phyloP scores from a whole-genome alignment of 1,284 basidiomycete genomes.

The Peniophora sp. region DNA sequence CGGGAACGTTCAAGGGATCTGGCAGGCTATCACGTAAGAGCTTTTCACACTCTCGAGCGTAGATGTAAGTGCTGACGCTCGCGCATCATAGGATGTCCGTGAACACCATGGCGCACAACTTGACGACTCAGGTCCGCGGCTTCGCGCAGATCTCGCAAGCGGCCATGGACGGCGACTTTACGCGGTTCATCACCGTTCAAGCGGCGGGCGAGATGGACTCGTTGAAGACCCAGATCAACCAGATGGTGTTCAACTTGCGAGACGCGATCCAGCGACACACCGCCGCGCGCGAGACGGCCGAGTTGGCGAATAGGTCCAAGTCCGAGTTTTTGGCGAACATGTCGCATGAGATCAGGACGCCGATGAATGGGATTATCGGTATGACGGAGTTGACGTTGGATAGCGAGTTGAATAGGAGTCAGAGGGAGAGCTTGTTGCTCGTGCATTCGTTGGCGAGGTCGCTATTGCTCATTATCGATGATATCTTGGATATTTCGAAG shows the following conservation, averaged over 20 bases:
- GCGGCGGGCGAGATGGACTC: constrained; percentile 99
- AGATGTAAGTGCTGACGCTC: not conserved
- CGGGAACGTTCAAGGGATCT: constrained; percentile 94
- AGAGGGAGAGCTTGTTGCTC: constrained; percentile 91
- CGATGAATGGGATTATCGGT: constrained; percentile 99
- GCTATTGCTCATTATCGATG: constrained; percentile 94
- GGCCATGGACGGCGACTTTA: constrained; percentile 98
- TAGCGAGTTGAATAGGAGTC: constrained; percentile 81
- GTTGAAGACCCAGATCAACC: constrained; percentile 98
- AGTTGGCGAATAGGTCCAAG: constrained; percentile 93
- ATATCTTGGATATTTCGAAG: constrained; percentile 97
- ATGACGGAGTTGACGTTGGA: constrained; percentile 99
- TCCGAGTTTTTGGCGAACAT: constrained; percentile 98
- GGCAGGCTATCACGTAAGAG: constrained; percentile 96
- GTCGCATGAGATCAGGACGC: constrained; percentile 94
- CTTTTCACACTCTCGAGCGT: constrained; percentile 4
- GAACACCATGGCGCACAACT: constrained; percentile 93
- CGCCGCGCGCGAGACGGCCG: constrained; percentile 94
- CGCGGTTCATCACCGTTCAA: constrained; percentile 98
- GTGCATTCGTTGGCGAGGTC: constrained; percentile 94
- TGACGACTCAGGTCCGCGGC: constrained; percentile 98
- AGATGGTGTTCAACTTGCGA: constrained; percentile 97
- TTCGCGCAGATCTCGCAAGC: constrained; percentile 99
- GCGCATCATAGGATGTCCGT: constrained; percentile 60
- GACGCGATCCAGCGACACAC: constrained; percentile 99